Base-by-base conservation (phyloP, 1,139 yeast species). In the Diutina rugosa region DNA sequence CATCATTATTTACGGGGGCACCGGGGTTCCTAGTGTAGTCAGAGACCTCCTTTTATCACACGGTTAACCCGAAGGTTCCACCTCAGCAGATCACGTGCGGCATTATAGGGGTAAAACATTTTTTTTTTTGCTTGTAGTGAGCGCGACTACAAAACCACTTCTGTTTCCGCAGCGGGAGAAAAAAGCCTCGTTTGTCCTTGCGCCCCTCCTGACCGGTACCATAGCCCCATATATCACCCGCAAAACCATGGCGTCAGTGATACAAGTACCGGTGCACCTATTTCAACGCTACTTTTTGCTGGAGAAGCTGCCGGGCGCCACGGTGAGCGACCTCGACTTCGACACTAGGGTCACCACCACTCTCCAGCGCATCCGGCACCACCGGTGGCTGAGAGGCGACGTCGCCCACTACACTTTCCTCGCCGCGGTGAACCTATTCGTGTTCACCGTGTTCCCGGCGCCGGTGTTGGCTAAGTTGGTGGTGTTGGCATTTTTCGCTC, bases 241-340 rank as follows among this genome's bases (percentile, higher is more conserved):
- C 41, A 35, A 35, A 10, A 35, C 41, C 41, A 35, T 35, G 41
- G 41, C 41, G 41, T 47, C 51, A 14, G 51, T 47, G 29, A 30
- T 47, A 28, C 51, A 47, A 47, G 35, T 47, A 28, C 51, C 51
- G 35, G 51, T 47, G 29, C 45, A 38, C 62, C 64, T 75, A 57
- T 78, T 80, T 67, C 74, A 78, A 62, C 71, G 72, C 62, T 77
- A 78, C 66, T 82, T 82, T 61, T 75, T 82, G 45, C 74, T 78
- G 64, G 90, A 87, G 62, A 82, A 80, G 64, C 80, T 80, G 29
- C 77, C 81, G 1, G 81, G 81, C 56, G 75, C 78, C 57, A 62
- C 75, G 28, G 69, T 86, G 16, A 76, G 87, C 18, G 80, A 81
- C 60, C 72, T 88, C 58, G 78, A 82, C 57, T 77, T 83, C 57